These are phyloP conservation scores for Blastocladiella britannica DNA, from an alignment of 192 early-diverging fungal genomes.

Conservation along the genomic window DNA sequence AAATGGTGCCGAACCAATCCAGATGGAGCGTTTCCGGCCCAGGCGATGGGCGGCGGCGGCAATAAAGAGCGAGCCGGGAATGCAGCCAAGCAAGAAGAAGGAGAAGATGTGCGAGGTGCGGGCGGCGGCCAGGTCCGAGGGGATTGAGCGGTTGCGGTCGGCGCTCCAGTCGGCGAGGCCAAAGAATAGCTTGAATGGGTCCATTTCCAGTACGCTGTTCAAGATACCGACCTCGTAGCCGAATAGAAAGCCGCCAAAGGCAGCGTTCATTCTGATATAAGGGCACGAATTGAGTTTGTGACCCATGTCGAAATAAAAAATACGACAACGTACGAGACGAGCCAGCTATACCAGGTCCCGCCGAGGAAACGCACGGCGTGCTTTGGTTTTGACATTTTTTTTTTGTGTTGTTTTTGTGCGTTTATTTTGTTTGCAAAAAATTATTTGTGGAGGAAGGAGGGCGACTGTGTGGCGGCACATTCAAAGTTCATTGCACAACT, in stretches of 20 bases:
- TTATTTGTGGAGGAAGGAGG: too few species aligned
- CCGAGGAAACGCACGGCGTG: too few species aligned
- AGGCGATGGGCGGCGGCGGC: not conserved
- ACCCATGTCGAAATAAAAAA: too few species aligned
- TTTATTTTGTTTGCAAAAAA: too few species aligned
- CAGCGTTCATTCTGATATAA: slow-evolving; percentile 1
- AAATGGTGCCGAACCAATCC: not conserved
- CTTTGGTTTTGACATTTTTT: too few species aligned
- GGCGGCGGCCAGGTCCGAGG: not conserved
- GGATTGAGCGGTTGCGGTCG: not conserved
- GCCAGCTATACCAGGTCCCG: too few species aligned
- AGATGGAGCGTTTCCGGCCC: not conserved
- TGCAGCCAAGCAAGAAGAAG: not conserved
- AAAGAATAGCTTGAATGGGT: not conserved
- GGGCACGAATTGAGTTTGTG: too few species aligned
- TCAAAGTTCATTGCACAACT: too few species aligned
- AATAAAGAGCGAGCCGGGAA: not conserved
- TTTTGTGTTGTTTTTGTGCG: too few species aligned
- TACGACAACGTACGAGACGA: too few species aligned
- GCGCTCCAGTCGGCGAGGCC: not conserved
- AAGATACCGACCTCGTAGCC: not conserved
- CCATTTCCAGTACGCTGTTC: not conserved
- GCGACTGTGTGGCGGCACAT: too few species aligned
- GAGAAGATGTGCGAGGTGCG: not conserved
- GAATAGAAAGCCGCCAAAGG: not conserved